phyloP scores from a whole-genome alignment of 2,329 filamentous ascomycete genomes.

The Xylariaceae sp. region DNA sequence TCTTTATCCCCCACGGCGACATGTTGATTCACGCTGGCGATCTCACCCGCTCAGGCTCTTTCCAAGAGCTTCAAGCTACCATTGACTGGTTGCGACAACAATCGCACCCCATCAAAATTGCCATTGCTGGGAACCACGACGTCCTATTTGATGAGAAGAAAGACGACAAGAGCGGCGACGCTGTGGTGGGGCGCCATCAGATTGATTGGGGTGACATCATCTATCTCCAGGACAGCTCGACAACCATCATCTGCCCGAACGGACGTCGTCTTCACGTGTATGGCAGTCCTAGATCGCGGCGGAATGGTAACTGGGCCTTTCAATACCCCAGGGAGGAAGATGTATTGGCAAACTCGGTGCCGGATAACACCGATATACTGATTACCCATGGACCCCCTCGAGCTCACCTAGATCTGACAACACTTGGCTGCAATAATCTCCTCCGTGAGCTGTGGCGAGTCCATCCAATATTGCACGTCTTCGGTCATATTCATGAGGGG shows the following conservation, averaged over 20 bases:
- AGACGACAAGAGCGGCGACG: slow-evolving; percentile 16
- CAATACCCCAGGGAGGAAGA: slow-evolving; percentile 34
- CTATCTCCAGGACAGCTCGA: slow-evolving; percentile 31
- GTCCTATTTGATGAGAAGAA: slow-evolving; percentile 28
- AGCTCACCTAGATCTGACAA: slow-evolving; percentile 34
- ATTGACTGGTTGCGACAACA: slow-evolving; percentile 39
- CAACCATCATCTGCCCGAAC: slow-evolving; percentile 24
- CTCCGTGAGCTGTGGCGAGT: slow-evolving; percentile 29
- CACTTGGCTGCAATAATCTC: slow-evolving; percentile 30
- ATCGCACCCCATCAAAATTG: slow-evolving; percentile 40
- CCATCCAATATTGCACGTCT: slow-evolving; percentile 33
- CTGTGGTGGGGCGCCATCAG: slow-evolving; percentile 13
- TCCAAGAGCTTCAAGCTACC: slow-evolving; percentile 36
- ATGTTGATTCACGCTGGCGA: slow-evolving; percentile 47
- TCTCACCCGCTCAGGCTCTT: slow-evolving; percentile 41
- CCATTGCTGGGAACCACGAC: slow-evolving; percentile 48
- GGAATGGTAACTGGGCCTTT: slow-evolving; percentile 39
- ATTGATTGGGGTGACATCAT: slow-evolving; percentile 32
- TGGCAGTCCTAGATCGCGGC: slow-evolving; percentile 34
- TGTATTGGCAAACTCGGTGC: slow-evolving; percentile 17
- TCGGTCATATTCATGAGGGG: slow-evolving; percentile 37
- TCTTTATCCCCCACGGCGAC: slow-evolving; percentile 38
- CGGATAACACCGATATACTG: slow-evolving; percentile 33
- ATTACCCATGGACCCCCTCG: slow-evolving; percentile 37
- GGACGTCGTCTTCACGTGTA: slow-evolving; percentile 32